phyloP scores from a whole-genome alignment of 805 yeast species.

The Candida sanyiensis region DNA sequence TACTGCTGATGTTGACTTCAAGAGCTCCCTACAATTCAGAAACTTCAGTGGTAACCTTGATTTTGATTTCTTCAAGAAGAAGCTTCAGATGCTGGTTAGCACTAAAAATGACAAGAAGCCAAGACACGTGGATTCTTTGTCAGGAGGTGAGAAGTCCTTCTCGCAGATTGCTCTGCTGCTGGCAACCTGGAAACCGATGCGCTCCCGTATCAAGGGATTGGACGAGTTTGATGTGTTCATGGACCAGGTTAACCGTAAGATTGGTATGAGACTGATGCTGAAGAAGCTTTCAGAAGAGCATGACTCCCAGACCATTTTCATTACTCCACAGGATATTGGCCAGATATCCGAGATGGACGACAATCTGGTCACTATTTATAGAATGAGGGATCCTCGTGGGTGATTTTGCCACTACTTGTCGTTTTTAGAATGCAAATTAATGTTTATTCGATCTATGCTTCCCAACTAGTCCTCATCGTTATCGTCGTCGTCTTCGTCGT shows the following conservation, averaged over 20 bases:
- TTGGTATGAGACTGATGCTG: constrained; percentile 70
- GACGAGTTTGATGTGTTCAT: constrained; percentile 97
- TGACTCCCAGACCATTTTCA: constrained; percentile 80
- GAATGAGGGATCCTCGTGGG: constrained; percentile 40
- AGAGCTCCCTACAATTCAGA: constrained; percentile 54
- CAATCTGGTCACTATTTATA: constrained; percentile 56
- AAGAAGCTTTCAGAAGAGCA: constrained; percentile 58
- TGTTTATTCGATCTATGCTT: not conserved
- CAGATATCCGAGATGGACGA: constrained; percentile 57
- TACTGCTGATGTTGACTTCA: constrained; percentile 51
- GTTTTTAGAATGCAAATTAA: not conserved
- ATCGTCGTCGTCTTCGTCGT: constrained; percentile 57
- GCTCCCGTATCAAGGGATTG: constrained; percentile 77
- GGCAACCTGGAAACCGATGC: constrained; percentile 92
- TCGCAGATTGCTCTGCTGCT: constrained; percentile 83
- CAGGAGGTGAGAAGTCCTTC: constrained; percentile 96
- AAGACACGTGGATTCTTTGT: constrained; percentile 73
- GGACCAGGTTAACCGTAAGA: constrained; percentile 87
- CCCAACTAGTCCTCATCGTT: constrained; percentile 33
- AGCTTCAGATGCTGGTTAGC: constrained; percentile 53
- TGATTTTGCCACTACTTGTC: not conserved
- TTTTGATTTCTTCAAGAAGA: constrained; percentile 49
- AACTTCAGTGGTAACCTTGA: constrained; percentile 69
- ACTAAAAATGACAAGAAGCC: constrained; percentile 53
- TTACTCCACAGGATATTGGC: constrained; percentile 88